Evolutionary conservation across 2,329 filamentous ascomycete species (phyloP).

Genomic region (Xylaria digitata): DNA sequence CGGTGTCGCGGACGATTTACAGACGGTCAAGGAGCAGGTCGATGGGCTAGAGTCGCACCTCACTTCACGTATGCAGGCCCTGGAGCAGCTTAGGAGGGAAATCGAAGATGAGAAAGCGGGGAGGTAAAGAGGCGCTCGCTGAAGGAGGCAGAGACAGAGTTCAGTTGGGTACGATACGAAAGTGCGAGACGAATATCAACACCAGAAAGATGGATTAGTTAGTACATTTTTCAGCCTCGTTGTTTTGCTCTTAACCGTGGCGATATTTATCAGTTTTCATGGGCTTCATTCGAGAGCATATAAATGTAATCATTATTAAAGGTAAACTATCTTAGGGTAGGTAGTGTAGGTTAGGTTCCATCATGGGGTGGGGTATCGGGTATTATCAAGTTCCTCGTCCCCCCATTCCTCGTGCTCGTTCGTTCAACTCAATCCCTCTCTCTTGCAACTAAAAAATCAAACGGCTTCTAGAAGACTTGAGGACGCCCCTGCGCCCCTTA

Average conservation of each 20-base stretch:
- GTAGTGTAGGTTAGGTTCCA: conserved; percentile 9
- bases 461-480: not conserved
- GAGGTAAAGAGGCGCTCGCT: conserved; percentile 50
- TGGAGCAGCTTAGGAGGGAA: conserved; percentile 81
- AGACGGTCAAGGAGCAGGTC: conserved; percentile 92
- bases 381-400: conserved; percentile 23
- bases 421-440: not conserved
- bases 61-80: conserved; percentile 76
- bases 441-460: conserved; percentile 7
- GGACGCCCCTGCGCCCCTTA: not conserved
- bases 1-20: conserved; percentile 84
- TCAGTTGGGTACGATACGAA: conserved; percentile 31
- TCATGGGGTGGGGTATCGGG: conserved; percentile 31
- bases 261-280: not conserved
- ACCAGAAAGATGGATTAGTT: conserved; percentile 1
- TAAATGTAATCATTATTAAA: conserved; percentile 30
- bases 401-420: not conserved
- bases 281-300: conserved; percentile 3
- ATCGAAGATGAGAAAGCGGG: conserved; percentile 86
- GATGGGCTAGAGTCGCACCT: conserved; percentile 89
- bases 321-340: conserved; percentile 9
- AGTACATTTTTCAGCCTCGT: not conserved
- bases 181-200: conserved; percentile 24
- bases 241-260: not conserved
- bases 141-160: conserved; percentile 22